phyloP scores from a whole-genome alignment of 441 rosid species.

The Bruguiera hainesii region DNA sequence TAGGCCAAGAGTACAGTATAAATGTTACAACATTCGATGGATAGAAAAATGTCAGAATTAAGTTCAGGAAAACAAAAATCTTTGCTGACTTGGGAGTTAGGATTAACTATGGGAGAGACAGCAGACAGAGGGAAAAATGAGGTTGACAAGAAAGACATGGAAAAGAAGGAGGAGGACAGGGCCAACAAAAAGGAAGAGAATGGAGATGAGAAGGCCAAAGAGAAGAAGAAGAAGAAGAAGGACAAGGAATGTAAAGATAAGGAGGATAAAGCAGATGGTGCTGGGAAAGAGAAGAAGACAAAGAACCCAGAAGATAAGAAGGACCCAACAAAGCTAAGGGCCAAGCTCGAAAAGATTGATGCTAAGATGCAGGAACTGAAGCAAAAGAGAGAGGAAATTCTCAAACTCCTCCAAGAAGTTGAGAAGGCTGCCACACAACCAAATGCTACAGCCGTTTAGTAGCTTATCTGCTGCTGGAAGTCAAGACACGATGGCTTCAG shows the following conservation, averaged over 20 bases:
- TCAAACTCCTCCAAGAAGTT: conserved; percentile 42
- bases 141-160: conserved; percentile 8
- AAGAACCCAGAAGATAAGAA: conserved; percentile 71
- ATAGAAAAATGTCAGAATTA: no score
- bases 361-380: conserved; percentile 53
- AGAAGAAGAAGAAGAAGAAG: conserved; percentile 39
- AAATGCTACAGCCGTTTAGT: conserved; percentile 1
- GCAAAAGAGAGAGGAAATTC: conserved; percentile 50
- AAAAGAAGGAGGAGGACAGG: conserved; percentile 28
- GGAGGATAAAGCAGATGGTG: conserved; percentile 42
- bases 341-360: conserved; percentile 57
- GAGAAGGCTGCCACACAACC: conserved; percentile 34
- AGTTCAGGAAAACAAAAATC: background rate
- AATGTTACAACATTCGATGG: background rate
- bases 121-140: conserved; percentile 29
- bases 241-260: conserved; percentile 44
- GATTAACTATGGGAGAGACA: conserved; percentile 43
- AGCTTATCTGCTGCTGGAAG: background rate
- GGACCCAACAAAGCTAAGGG: conserved; percentile 54
- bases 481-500: background rate
- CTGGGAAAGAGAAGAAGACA: conserved; percentile 47
- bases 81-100: background rate
- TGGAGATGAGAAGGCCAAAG: conserved; percentile 20
- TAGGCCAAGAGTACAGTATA: conserved; percentile 6
- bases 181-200: conserved; percentile 10